A percentile compares a stretch with the other conserved stretches of the same genome.
Conservation (phyloP, 805 yeast genomes). For the Zygosaccharomyces lentus region DNA sequence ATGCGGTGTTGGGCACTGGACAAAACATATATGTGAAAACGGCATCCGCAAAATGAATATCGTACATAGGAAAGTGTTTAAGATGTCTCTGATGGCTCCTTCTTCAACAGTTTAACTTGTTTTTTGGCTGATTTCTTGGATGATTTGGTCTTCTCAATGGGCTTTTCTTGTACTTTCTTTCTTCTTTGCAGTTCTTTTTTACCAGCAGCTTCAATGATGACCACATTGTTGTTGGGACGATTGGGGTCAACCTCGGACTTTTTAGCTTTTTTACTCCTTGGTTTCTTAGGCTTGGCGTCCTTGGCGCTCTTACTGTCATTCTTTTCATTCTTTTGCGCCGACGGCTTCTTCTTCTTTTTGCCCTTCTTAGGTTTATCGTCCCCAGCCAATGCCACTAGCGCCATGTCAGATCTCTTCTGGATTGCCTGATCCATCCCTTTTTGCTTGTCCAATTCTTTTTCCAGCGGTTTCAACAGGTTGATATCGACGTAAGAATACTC, state of each 20-base stretch:
- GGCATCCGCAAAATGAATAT: slow-evolving; percentile 1
- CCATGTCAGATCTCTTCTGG: slow-evolving; percentile 23
- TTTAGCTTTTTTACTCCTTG: slow-evolving; percentile 2
- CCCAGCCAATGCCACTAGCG: slow-evolving; percentile 29
- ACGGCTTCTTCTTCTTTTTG: slow-evolving; percentile 22
- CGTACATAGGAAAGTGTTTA: not conserved
- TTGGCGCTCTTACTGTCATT: slow-evolving; percentile 3
- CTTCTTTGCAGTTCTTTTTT: slow-evolving; percentile 29
- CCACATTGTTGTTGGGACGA: slow-evolving; percentile 23
- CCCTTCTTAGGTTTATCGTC: slow-evolving; percentile 17
- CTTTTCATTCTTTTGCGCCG: slow-evolving; percentile 14
- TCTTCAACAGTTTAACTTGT: slow-evolving; percentile 6
- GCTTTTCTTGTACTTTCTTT: slow-evolving; percentile 18
- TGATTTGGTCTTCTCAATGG: slow-evolving; percentile 15
- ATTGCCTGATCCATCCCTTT: slow-evolving; percentile 17
- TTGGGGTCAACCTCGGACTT: not conserved
- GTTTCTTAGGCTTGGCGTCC: slow-evolving; percentile 2
- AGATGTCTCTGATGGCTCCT: slow-evolving; percentile 6
- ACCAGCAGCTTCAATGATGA: slow-evolving; percentile 33
- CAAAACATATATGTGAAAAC: slow-evolving; percentile 24
- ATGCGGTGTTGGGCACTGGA: slow-evolving; percentile 20
- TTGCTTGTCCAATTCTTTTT: slow-evolving; percentile 26
- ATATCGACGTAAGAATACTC: slow-evolving; percentile 25
- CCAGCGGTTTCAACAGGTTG: slow-evolving; percentile 28
- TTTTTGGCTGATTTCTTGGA: not conserved